A percentile compares a stretch with the other conserved stretches of the same genome.
These are phyloP conservation scores for Adansonia grandidieri DNA, from an alignment of 441 rosid species.

Conservation along the genomic window DNA sequence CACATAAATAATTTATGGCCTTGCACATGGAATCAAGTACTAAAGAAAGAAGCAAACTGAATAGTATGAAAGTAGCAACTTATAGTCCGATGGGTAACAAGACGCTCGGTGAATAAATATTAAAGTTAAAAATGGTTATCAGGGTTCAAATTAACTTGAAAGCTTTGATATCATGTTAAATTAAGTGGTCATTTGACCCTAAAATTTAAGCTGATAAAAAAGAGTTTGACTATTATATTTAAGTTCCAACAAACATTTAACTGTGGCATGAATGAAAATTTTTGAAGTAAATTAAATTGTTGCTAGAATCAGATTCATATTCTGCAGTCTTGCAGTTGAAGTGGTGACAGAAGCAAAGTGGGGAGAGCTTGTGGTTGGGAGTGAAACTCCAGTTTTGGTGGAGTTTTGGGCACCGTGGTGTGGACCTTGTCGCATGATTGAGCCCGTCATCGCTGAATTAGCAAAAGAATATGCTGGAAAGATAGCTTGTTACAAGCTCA, in stretches of 20 bases:
- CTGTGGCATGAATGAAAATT: not conserved
- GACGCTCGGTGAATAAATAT: too few relatives aligned
- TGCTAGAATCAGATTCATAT: not conserved
- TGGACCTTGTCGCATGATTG: constrained; percentile 77
- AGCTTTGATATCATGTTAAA: too few relatives aligned
- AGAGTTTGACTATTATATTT: too few relatives aligned
- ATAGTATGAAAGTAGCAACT: too few relatives aligned
- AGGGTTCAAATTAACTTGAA: too few relatives aligned
- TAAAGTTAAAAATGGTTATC: too few relatives aligned
- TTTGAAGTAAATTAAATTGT: not conserved
- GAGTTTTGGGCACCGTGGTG: constrained; percentile 90
- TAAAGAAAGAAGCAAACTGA: too few relatives aligned
- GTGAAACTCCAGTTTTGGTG: constrained; percentile 57
- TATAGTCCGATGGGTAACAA: too few relatives aligned
- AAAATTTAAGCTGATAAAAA: not conserved
- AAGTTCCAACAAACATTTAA: not conserved
- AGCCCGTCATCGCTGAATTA: constrained; percentile 58
- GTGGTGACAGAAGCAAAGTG: constrained; percentile 62
- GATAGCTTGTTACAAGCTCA: constrained; percentile 59
- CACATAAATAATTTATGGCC: too few relatives aligned
- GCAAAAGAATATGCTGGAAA: constrained; percentile 69
- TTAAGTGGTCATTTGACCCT: not conserved
- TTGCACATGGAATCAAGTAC: not conserved
- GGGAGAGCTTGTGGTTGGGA: constrained; percentile 43
- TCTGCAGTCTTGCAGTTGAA: constrained; percentile 44